Conservation (phyloP, 1,139 yeast genomes). For the Yamadazyma trypodendri region DNA sequence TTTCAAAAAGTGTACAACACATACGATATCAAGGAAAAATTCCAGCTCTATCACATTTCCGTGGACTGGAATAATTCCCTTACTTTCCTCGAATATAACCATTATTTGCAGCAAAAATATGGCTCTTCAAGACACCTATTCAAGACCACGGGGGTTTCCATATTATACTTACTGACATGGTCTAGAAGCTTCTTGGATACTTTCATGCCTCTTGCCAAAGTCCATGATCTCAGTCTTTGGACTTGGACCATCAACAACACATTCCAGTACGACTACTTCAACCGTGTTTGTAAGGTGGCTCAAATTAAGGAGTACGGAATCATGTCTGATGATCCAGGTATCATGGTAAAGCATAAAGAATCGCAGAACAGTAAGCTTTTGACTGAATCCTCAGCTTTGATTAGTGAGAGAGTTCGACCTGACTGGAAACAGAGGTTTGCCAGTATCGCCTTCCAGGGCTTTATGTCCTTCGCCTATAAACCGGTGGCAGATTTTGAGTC, state of each 20-base stretch:
- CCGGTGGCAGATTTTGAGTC: conserved; percentile 21
- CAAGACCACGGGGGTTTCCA: conserved; percentile 38
- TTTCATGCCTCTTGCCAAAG: conserved; percentile 37
- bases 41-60: conserved; percentile 40
- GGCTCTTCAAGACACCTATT: conserved; percentile 25
- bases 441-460: conserved; percentile 17
- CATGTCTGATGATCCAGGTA: conserved; percentile 59
- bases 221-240: conserved; percentile 54
- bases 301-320: conserved; percentile 47
- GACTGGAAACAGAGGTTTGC: conserved; percentile 23
- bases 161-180: conserved; percentile 43
- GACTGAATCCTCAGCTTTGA: conserved; percentile 2
- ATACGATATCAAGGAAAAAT: conserved; percentile 18
- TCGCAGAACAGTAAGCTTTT: conserved; percentile 5
- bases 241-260: conserved; percentile 80
- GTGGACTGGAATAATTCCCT: conserved; percentile 35
- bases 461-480: conserved; percentile 13
- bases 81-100: conserved; percentile 36
- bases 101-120: conserved; percentile 28
- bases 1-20: conserved; percentile 28
- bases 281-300: conserved; percentile 25
- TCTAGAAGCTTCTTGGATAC: conserved; percentile 32
- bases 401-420: conserved; percentile 12
- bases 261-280: conserved; percentile 46
- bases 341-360: conserved; percentile 24